A percentile compares a stretch with the other conserved stretches of the same genome.
phyloP scores from a whole-genome alignment of 106 monocot species.

The Apostasia shenzhenica region DNA sequence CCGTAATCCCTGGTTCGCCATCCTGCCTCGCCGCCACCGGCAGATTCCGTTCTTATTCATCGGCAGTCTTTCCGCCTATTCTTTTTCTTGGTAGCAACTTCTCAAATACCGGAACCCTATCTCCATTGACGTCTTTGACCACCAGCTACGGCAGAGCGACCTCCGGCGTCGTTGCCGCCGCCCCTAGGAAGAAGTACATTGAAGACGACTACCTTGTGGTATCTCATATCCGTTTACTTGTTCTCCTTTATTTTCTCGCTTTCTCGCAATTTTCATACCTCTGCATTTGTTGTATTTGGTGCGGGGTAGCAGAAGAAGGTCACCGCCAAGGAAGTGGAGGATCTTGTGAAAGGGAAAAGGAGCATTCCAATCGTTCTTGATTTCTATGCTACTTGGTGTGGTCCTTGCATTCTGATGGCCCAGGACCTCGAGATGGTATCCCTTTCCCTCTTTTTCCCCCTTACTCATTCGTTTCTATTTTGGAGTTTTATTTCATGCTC shows the following conservation, averaged over 20 bases:
- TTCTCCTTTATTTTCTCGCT: not conserved
- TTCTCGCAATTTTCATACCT: not conserved
- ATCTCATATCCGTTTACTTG: not conserved
- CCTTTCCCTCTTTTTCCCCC: not conserved
- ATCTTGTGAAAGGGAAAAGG: constrained; percentile 60
- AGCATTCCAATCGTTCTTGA: constrained; percentile 68
- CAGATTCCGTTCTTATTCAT: not conserved
- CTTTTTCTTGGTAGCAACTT: not conserved
- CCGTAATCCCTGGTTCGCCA: not conserved
- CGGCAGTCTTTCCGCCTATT: not conserved
- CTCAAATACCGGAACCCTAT: not conserved
- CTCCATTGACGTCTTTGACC: not conserved
- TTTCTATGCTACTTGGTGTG: constrained; percentile 98
- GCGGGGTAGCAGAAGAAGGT: constrained; percentile 64
- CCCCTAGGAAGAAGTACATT: constrained; percentile 36
- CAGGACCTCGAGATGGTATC: constrained; percentile 89
- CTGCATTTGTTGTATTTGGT: not conserved
- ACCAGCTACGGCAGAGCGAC: constrained; percentile 3
- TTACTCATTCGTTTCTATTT: not conserved
- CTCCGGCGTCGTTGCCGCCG: not conserved
- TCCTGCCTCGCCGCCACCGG: not conserved
- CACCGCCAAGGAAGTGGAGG: constrained; percentile 62
- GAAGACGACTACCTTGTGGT: constrained; percentile 74
- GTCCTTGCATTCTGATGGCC: constrained; percentile 92
- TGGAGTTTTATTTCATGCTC: not conserved